phyloP scores from a whole-genome alignment of 768 basidiomycete species.

The Lactarius indigo region DNA sequence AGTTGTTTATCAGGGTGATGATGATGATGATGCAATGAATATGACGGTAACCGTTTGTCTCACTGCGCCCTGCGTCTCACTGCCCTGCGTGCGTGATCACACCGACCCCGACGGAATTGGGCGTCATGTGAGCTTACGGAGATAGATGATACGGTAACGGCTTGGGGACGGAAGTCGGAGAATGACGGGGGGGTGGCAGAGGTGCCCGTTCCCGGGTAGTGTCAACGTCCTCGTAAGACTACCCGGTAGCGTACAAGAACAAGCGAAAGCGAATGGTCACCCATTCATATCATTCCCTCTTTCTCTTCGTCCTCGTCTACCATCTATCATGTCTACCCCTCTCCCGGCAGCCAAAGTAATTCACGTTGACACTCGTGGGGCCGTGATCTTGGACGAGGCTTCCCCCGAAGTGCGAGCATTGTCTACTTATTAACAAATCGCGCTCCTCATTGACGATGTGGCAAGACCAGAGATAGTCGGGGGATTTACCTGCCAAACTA shows the following conservation, averaged over 20 bases:
- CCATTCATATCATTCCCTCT: slow-evolving; percentile 5
- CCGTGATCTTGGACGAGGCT: slow-evolving; percentile 89
- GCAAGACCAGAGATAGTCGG: slow-evolving; percentile 85
- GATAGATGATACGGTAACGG: neutral
- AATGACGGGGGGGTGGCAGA: neutral
- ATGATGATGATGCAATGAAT: neutral
- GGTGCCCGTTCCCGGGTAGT: neutral
- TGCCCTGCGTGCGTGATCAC: neutral
- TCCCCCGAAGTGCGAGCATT: slow-evolving; percentile 75
- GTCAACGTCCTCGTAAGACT: slow-evolving; percentile 6
- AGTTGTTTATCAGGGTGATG: slow-evolving; percentile 20
- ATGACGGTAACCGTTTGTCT: neutral
- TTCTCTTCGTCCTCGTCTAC: neutral
- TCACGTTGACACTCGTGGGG: slow-evolving; percentile 92
- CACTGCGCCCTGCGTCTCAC: neutral
- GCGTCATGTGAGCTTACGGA: neutral
- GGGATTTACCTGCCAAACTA: slow-evolving; percentile 98
- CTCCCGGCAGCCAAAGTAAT: slow-evolving; percentile 83
- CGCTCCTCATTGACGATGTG: slow-evolving; percentile 17
- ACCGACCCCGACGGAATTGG: slow-evolving; percentile 24
- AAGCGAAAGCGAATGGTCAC: slow-evolving; percentile 20
- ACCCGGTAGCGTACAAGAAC: neutral
- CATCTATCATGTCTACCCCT: slow-evolving; percentile 37
- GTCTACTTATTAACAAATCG: slow-evolving; percentile 11
- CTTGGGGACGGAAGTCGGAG: slow-evolving; percentile 7